phyloP scores from a whole-genome alignment of 805 yeast species.

The Candida broadrunensis region DNA sequence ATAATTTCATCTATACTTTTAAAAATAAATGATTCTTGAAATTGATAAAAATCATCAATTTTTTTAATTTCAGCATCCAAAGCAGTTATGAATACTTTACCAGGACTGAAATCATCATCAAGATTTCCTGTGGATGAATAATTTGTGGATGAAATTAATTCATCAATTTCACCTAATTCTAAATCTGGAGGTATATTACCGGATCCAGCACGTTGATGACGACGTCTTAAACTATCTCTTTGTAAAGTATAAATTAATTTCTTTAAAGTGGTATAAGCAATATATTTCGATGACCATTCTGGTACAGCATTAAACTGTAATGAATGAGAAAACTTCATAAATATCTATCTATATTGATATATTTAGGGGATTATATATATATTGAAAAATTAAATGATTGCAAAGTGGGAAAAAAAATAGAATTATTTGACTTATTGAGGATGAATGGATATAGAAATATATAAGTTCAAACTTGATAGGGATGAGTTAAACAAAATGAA shows the following conservation, averaged over 20 bases:
- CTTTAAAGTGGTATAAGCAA: slow-evolving; percentile 85
- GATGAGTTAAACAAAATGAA: too few species aligned
- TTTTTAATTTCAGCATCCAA: slow-evolving; percentile 74
- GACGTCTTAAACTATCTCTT: slow-evolving; percentile 45
- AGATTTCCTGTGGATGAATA: slow-evolving; percentile 9
- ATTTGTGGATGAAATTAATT: slow-evolving; percentile 4
- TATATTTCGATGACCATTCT: slow-evolving; percentile 92
- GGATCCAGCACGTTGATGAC: slow-evolving; percentile 6
- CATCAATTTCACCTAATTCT: slow-evolving; percentile 6
- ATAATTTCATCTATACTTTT: slow-evolving; percentile 54
- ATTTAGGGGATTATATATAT: too few species aligned
- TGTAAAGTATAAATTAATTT: slow-evolving; percentile 82
- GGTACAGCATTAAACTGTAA: slow-evolving; percentile 97
- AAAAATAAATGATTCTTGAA: slow-evolving; percentile 60
- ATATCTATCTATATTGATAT: too few species aligned
- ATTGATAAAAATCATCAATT: slow-evolving; percentile 69
- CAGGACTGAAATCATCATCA: slow-evolving; percentile 45
- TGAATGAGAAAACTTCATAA: slow-evolving; percentile 93
- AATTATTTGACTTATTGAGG: too few species aligned
- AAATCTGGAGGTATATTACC: slow-evolving; percentile 16
- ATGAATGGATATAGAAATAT: too few species aligned
- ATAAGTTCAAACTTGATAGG: too few species aligned
- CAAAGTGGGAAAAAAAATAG: too few species aligned
- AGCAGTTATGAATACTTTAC: slow-evolving; percentile 62
- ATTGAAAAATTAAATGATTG: too few species aligned